Base-by-base conservation (phyloP, 129 eudicot genomes). In the Ambrosia trifida region DNA sequence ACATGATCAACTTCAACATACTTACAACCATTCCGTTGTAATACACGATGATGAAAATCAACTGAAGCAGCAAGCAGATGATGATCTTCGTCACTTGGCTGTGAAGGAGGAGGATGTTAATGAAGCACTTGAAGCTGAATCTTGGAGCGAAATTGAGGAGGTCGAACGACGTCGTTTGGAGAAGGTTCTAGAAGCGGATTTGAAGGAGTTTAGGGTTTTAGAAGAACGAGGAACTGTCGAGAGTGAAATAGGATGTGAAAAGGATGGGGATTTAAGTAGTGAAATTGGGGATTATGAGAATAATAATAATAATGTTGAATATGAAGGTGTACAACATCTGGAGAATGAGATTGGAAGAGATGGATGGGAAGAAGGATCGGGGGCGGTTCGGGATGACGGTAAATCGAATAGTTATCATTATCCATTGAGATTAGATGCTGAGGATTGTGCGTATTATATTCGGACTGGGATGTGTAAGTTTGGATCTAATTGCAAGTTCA, bases 401-500 rank as follows among this genome's bases (percentile, higher is more conserved):
- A 45, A 69, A 60, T 36, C n/a, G 4, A 81, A 72, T 78, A 74
- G 66, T 80, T 68, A 71, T 80, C 78, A 72, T 54, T 89, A 84
- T 79, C 97, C 97, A 0, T 38, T 89, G 80, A 81, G 98, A 53
- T 87, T 89, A 13, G 85, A 87, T 73, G 96, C 92, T 7, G 94
- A 78, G 65, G 96, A 93, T 76, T 93, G 98, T 68, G 73, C 90
- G 0, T 89, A 49, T 79, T 93, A 87, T 78, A 78, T 85, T 84
- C 79, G 77, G 67, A 85, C 88, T 3, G 98, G 95, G 72, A 70
- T 74, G 47, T 93, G 98, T 65, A 89, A 89, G 75, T 93, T 77
- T 73, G 98, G 96, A 24, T 71, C 79, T 32, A 76, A 80, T 72
- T 94, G 98, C 93, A 89, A 79, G 88, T 91, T 86, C 40, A 91